These are phyloP conservation scores for Groenewaldozyma tartarivorans DNA, from an alignment of 805 yeast species.

Conservation along the genomic window DNA sequence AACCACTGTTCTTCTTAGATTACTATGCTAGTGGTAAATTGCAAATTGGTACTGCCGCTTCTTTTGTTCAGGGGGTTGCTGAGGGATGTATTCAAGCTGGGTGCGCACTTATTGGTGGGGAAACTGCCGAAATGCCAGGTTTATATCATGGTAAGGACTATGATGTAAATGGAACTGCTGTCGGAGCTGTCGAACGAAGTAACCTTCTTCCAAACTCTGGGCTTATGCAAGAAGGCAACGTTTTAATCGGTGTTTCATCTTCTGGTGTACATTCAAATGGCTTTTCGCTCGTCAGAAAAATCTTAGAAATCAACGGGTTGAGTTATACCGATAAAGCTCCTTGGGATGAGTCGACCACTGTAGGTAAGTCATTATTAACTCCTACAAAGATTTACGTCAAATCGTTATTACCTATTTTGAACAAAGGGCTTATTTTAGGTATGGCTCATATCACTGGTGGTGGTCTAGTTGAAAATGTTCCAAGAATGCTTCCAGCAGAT, in stretches of 20 bases:
- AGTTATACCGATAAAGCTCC: slow-evolving; percentile 74
- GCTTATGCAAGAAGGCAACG: slow-evolving; percentile 68
- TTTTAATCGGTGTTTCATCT: slow-evolving; percentile 77
- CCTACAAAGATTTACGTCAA: slow-evolving; percentile 96
- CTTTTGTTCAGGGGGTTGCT: slow-evolving; percentile 91
- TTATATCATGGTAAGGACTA: slow-evolving; percentile 93
- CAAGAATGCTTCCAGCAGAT: slow-evolving; percentile 79
- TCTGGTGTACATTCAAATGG: slow-evolving; percentile 97
- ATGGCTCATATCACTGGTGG: slow-evolving; percentile 98
- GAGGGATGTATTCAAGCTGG: slow-evolving; percentile 92
- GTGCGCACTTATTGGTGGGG: slow-evolving; percentile 98
- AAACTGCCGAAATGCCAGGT: slow-evolving; percentile 99
- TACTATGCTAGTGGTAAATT: slow-evolving; percentile 93
- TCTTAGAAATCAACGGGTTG: slow-evolving; percentile 67
- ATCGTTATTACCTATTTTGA: slow-evolving; percentile 68
- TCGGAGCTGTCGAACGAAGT: slow-evolving; percentile 82
- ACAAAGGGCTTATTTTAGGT: slow-evolving; percentile 63
- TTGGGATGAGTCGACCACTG: slow-evolving; percentile 59
- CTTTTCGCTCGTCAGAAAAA: slow-evolving; percentile 85
- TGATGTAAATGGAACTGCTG: slow-evolving; percentile 97
- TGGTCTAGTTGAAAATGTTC: slow-evolving; percentile 92
- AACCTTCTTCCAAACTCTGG: slow-evolving; percentile 63
- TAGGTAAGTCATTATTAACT: slow-evolving; percentile 76
- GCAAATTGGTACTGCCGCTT: slow-evolving; percentile 73
- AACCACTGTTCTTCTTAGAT: slow-evolving; percentile 89